Evolutionary conservation across 768 basidiomycete species (phyloP).

Genomic region (Mrakia gelida): DNA sequence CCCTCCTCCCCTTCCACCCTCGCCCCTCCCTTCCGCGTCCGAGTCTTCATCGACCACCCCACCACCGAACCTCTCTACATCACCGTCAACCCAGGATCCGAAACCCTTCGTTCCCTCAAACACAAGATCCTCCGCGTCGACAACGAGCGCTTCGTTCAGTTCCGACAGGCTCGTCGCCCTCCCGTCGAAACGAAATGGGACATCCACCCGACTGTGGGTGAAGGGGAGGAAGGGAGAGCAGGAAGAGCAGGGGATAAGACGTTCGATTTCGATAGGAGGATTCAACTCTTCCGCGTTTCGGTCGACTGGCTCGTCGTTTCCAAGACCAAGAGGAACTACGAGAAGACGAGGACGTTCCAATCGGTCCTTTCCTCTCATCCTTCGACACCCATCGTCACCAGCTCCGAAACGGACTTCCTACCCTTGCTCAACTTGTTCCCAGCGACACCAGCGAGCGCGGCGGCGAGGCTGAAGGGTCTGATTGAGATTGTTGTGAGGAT

Average conservation of each 20-base stretch:
- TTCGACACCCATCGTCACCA: conserved; percentile 20
- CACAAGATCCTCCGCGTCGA: conserved; percentile 32
- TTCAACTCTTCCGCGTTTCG: conserved; percentile 17
- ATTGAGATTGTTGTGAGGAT: conserved; percentile 31
- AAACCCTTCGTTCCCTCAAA: conserved; percentile 29
- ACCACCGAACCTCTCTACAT: conserved; percentile 33
- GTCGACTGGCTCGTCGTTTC: conserved; percentile 28
- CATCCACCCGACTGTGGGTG: not conserved
- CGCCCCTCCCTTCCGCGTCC: conserved; percentile 21
- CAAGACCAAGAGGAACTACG: conserved; percentile 25
- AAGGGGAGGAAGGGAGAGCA: not conserved
- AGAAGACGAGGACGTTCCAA: conserved; percentile 18
- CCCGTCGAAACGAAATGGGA: conserved; percentile 31
- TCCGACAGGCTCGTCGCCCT: conserved; percentile 20
- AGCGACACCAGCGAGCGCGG: not conserved
- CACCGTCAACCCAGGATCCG: conserved; percentile 26
- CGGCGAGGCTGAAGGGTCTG: conserved; percentile 26
- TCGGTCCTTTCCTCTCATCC: conserved; percentile 15
- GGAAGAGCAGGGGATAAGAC: not conserved
- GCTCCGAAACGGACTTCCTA: not conserved
- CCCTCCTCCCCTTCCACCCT: not conserved
- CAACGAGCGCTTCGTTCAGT: conserved; percentile 31
- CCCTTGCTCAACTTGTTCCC: conserved; percentile 21
- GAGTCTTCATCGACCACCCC: conserved; percentile 32
- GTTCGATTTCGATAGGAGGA: conserved; percentile 26